Conservation (phyloP, 164 flowering plant species). For the Dillenia turbinata region DNA sequence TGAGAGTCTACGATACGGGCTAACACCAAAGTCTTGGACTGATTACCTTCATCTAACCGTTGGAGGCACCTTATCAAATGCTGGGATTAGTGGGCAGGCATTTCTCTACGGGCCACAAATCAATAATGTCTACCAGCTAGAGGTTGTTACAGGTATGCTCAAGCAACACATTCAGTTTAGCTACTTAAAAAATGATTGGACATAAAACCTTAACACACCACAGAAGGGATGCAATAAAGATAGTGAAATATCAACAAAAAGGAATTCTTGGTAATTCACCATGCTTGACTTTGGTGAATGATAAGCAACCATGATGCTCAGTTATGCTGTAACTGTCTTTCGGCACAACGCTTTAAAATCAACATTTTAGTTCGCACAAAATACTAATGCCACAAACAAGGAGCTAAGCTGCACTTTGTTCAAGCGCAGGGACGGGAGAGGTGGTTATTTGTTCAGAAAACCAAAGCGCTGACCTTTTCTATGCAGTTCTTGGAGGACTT, state of each 20-base stretch:
- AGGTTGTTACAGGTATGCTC: slow-evolving; percentile 80
- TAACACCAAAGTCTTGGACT: slow-evolving; percentile 96
- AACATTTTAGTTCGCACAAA: neutral
- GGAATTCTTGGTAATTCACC: too few species aligned
- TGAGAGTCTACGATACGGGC: slow-evolving; percentile 64
- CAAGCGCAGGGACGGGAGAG: slow-evolving; percentile 87
- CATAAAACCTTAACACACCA: too few species aligned
- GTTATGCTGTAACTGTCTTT: neutral
- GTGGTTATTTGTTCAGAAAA: slow-evolving; percentile 60
- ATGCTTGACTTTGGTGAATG: too few species aligned
- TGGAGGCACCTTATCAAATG: slow-evolving; percentile 91
- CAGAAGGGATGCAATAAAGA: too few species aligned
- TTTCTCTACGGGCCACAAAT: slow-evolving; percentile 90
- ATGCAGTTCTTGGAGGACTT: slow-evolving; percentile 81
- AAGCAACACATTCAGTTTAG: too few species aligned
- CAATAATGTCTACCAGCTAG: slow-evolving; percentile 72
- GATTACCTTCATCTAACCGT: slow-evolving; percentile 89
- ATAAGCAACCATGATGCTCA: too few species aligned
- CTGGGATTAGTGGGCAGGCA: slow-evolving; percentile 94
- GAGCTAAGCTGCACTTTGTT: neutral
- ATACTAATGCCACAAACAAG: neutral
- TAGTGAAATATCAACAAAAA: too few species aligned
- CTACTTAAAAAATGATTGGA: too few species aligned
- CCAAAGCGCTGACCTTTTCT: slow-evolving; percentile 67
- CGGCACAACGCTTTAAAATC: neutral